Percentiles rank a stretch among this genome's conserved stretches.
Conservation (phyloP, 2,329 filamentous ascomycete genomes). For the Fonsecaea erecta region DNA sequence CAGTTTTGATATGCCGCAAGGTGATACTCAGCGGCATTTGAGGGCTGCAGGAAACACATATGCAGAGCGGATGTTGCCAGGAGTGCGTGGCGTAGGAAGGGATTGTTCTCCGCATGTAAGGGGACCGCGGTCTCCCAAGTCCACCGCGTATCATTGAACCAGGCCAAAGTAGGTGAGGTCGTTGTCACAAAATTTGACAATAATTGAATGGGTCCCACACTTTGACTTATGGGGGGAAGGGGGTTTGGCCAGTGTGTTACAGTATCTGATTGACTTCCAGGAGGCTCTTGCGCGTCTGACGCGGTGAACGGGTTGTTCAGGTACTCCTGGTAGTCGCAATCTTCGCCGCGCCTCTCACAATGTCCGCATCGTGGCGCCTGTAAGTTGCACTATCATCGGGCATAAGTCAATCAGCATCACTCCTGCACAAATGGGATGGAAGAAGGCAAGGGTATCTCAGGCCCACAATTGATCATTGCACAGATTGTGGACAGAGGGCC, state of each 20-base stretch:
- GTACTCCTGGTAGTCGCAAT: constrained; percentile 8
- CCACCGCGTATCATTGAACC: constrained; percentile 8
- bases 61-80: constrained; percentile 15
- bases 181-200: constrained; percentile 6
- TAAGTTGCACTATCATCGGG: constrained; percentile 2
- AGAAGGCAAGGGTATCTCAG: background rate
- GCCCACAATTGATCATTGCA: background rate
- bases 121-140: constrained; percentile 11
- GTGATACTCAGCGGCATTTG: constrained; percentile 1
- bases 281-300: background rate
- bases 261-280: background rate
- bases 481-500: background rate
- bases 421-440: background rate
- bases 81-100: constrained; percentile 10
- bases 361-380: constrained; percentile 8
- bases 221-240: background rate
- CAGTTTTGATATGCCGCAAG: constrained; percentile 3
- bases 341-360: constrained; percentile 11
- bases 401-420: constrained; percentile 1
- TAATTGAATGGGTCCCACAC: background rate
- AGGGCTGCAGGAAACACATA: constrained; percentile 6
- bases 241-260: background rate
- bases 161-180: constrained; percentile 4
- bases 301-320: background rate
- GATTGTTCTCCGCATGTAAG: background rate